Evolutionary conservation across 345 rosid genomes (phyloP).

Genomic region (Acer yangbiense): DNA sequence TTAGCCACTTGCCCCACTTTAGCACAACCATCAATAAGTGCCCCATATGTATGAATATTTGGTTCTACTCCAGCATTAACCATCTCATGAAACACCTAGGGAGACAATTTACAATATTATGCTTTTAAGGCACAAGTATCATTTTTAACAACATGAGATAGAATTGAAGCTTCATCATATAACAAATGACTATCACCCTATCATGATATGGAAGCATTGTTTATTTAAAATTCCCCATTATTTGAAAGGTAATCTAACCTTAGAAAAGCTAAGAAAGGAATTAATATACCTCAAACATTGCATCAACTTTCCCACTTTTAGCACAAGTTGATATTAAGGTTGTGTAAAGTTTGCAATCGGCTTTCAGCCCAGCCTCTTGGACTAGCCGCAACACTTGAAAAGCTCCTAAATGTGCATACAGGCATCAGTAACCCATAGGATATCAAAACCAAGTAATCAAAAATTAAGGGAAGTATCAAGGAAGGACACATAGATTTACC

Average conservation of each 20-base stretch:
- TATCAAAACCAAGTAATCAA: background rate
- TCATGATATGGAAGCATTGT: background rate
- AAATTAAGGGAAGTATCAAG: slow-evolving; percentile 7
- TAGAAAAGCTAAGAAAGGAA: slow-evolving; percentile 28
- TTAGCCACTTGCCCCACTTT: slow-evolving; percentile 94
- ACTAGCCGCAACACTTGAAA: slow-evolving; percentile 69
- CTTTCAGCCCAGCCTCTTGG: slow-evolving; percentile 63
- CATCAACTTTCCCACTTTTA: slow-evolving; percentile 91
- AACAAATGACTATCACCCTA: background rate
- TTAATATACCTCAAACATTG: slow-evolving; percentile 84
- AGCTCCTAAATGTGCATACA: slow-evolving; percentile 55
- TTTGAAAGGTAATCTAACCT: background rate
- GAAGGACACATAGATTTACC: slow-evolving; percentile 44
- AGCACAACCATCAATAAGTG: slow-evolving; percentile 98
- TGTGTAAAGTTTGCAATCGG: slow-evolving; percentile 91
- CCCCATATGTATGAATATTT: slow-evolving; percentile 88
- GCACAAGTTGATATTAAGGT: slow-evolving; percentile 93
- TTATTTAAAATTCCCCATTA: background rate
- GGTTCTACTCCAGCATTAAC: slow-evolving; percentile 90
- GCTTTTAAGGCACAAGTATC: background rate
- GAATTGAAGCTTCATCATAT: slow-evolving; percentile 2
- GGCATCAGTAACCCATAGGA: slow-evolving; percentile 26
- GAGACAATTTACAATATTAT: slow-evolving; percentile 18
- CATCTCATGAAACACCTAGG: slow-evolving; percentile 93
- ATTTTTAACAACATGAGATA: background rate